Evolutionary conservation across 202 grass and related monocot genomes (phyloP), one percentile per base, ranked within the genome.

Genomic region (Elaeis oleifera): DNA sequence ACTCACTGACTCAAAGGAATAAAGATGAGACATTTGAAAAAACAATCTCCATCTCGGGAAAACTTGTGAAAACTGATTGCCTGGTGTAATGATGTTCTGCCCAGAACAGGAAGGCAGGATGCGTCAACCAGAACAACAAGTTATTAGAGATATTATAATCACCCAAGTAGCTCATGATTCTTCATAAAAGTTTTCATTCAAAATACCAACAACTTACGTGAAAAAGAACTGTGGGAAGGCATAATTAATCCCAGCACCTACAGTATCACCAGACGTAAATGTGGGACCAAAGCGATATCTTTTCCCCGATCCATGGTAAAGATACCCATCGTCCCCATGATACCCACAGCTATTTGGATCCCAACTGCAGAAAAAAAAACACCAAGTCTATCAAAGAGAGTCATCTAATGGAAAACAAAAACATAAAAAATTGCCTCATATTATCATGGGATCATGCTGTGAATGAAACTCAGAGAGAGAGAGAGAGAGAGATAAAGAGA

Each of bases 181-280:
- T 50, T 21, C 9, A 61, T 68, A 1, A 76, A 65, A 51, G 56
- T 21, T 8, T 19, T 16, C 36, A 21, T 49, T 14, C 22, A 63
- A 63, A 60, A 19, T 48, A 44, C 13, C 51, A 3, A 59, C 23
- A 71, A 89, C 94, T 89, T 79, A 99, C 88, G 88, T 99, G 78
- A 89, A 94, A 75, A 99, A 99, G 20, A 80, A 52, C 65, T 84
- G 80, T 75, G 94, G 80, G 49, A 78, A 77, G 59, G 82, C 65
- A 59, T 89, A 99, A 70, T 94, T 99, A 69, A 99, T 86, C 70
- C 94, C 88, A 28, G 83, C 85, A 26, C 94, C 94, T 73, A 99
- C 78, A 57, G 51, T 82, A 64, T 99, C 94, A 54, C 85, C 83
- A 64, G 88, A 71, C 29, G 94, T 99, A 71, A 89, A 99, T 78